Percentiles rank a stretch among this genome's conserved stretches.
Evolutionary conservation across 1,284 basidiomycete genomes (phyloP).

Genomic region (Marasmius tenuissimus): DNA sequence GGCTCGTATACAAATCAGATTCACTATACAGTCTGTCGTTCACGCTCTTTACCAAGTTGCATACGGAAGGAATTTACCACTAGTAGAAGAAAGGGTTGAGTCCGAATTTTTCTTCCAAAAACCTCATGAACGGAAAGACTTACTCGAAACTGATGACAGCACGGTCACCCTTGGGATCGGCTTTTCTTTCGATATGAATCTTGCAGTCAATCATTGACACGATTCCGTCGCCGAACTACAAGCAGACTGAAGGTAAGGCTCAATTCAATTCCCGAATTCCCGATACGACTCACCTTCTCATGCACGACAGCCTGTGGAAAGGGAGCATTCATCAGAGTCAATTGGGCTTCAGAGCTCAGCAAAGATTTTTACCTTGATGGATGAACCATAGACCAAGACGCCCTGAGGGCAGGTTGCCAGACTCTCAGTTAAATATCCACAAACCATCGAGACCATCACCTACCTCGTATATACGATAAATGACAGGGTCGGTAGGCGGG

Average conservation of each 20-base stretch:
- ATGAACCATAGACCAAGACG: constrained; percentile 79
- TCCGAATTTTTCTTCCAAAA: not conserved
- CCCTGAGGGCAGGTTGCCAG: constrained; percentile 38
- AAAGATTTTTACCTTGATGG: constrained; percentile 61
- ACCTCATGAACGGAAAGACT: constrained; percentile 28
- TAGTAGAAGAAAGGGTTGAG: not conserved
- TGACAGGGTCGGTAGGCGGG: constrained; percentile 77
- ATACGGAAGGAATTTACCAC: constrained; percentile 14
- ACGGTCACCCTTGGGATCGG: constrained; percentile 81
- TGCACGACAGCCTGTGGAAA: constrained; percentile 70
- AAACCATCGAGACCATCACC: constrained; percentile 7
- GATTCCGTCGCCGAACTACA: constrained; percentile 85
- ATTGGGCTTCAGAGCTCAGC: not conserved
- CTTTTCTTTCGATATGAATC: constrained; percentile 70
- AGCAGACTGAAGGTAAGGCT: not conserved
- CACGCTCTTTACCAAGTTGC: constrained; percentile 6
- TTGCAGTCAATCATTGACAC: constrained; percentile 91
- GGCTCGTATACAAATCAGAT: not conserved
- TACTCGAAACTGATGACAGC: constrained; percentile 84
- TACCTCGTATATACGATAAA: constrained; percentile 87
- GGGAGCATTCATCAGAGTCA: not conserved
- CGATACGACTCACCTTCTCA: constrained; percentile 63
- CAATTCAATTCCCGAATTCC: not conserved
- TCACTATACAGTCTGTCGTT: no score
- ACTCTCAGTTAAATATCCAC: not conserved